A percentile compares a stretch with the other conserved stretches of the same genome.
Conservation (phyloP, 495 filamentous ascomycete genomes). For the Bathelium albidoporum region DNA sequence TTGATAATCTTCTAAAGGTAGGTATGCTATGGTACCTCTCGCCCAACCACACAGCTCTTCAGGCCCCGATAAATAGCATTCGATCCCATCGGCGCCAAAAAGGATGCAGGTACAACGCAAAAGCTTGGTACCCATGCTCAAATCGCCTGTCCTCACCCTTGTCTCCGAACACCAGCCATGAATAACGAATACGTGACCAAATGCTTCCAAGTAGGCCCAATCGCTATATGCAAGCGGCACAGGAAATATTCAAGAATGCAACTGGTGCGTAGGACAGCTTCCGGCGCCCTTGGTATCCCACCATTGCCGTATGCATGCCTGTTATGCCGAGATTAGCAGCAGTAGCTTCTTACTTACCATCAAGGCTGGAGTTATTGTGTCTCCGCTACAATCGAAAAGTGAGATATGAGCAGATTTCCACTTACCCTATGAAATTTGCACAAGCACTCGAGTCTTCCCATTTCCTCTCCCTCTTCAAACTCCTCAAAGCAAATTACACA, state of each 20-base stretch:
- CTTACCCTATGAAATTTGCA: constrained; percentile 75
- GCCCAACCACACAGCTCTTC: too few species aligned
- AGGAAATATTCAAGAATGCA: constrained; percentile 10
- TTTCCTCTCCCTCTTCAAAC: constrained; percentile 70
- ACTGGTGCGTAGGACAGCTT: constrained; percentile 33
- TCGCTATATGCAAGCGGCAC: too few species aligned
- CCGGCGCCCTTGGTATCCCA: constrained; percentile 33
- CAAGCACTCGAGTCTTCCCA: constrained; percentile 81
- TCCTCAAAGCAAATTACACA: constrained; percentile 97
- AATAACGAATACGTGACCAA: too few species aligned
- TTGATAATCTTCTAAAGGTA: too few species aligned
- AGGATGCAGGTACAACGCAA: too few species aligned
- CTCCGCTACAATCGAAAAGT: neutral
- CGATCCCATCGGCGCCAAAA: neutral
- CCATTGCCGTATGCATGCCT: constrained; percentile 31
- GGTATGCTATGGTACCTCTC: too few species aligned
- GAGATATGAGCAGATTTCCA: too few species aligned
- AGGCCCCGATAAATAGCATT: neutral
- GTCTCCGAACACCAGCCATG: too few species aligned
- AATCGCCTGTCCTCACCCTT: too few species aligned
- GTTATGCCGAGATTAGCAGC: neutral
- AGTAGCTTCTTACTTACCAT: neutral
- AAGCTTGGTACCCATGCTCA: too few species aligned
- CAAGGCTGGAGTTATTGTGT: constrained; percentile 6
- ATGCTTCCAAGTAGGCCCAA: too few species aligned